Base-by-base conservation (phyloP, 2,329 filamentous ascomycete genomes). In the Parastagonospora avenae region DNA sequence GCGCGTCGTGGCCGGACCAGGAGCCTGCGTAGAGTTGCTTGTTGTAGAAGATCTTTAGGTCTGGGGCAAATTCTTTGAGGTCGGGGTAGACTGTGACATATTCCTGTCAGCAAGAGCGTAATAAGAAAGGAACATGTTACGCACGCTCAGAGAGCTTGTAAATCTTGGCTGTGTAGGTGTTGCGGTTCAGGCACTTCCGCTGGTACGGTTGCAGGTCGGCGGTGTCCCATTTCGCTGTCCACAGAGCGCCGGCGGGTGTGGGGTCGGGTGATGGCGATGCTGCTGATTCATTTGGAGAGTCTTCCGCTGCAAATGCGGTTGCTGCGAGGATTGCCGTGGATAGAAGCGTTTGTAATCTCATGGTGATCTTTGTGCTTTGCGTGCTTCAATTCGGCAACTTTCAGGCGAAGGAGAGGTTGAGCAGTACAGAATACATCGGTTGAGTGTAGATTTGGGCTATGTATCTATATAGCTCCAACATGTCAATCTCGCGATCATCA, bases 1-100 rank as follows among this genome's bases (percentile, higher is more conserved):
- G 81, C n/a, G 73, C 74, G 59, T 84, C 81, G 19, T 79, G 67
- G 31, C 81, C 81, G 24, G 74, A 73, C 81, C 81, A 84, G 35
- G 75, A 76, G 19, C 81, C 81, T 0, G 81, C 80, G 63, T 83
- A 73, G 7, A 56, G 63, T 36, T 72, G 66, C 45, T 66, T 64
- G 55, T 68, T 60, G 57, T 72, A 74, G 53, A 74, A 74, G 35
- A 72, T 65, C 40, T 74, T 74, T 39, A 73, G 66, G 35, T 71
- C 58, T 0, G 71, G 64, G 3, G 71, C 69, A 19, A 51, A 67
- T 7, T 54, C 48, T 38, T 71, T 62, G 9, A 73, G 64, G 12
- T 63, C 52, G 0, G 71, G 71, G 52, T 73, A 74, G 12, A 74
- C 46, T 48, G 31, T 15, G 3, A 11, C 37, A 6, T 19, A 24